Evolutionary conservation across 2,329 filamentous ascomycete genomes (phyloP).

Genomic region (Periconia sp.): DNA sequence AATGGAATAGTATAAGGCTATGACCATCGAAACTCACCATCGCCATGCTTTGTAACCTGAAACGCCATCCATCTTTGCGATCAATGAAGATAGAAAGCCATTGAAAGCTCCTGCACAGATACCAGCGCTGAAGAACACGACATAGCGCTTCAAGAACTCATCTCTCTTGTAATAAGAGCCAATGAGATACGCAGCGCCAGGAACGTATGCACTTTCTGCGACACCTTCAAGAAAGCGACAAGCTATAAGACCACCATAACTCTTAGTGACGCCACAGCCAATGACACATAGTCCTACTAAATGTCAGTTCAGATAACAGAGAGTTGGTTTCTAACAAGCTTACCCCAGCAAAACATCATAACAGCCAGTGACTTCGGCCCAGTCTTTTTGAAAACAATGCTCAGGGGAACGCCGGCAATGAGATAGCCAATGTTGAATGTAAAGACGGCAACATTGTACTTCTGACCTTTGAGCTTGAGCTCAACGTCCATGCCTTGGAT

Average conservation of each 20-base stretch:
- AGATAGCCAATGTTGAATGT: constrained; percentile 44
- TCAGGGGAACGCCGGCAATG: constrained; percentile 36
- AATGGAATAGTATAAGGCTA: neutral
- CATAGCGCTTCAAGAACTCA: constrained; percentile 55
- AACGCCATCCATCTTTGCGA: constrained; percentile 33
- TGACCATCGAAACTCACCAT: constrained; percentile 25
- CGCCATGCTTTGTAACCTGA: constrained; percentile 27
- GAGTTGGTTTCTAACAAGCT: neutral
- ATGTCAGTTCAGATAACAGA: neutral
- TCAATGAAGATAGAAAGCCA: constrained; percentile 53
- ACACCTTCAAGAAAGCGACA: constrained; percentile 35
- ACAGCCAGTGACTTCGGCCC: constrained; percentile 35
- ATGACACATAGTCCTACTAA: constrained; percentile 28
- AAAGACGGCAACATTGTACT: constrained; percentile 42
- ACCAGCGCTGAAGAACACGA: constrained; percentile 56
- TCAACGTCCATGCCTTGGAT: constrained; percentile 40
- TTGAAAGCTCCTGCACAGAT: constrained; percentile 60
- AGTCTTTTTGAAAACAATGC: constrained; percentile 37
- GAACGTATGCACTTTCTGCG: constrained; percentile 32
- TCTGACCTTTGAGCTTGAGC: constrained; percentile 35
- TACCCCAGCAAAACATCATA: constrained; percentile 39
- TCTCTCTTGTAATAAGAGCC: constrained; percentile 51
- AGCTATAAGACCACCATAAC: constrained; percentile 29
- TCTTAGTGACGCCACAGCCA: constrained; percentile 32
- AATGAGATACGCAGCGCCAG: constrained; percentile 32